phyloP scores from a whole-genome alignment of 305 asterid species.

The Solanum hybrid region DNA sequence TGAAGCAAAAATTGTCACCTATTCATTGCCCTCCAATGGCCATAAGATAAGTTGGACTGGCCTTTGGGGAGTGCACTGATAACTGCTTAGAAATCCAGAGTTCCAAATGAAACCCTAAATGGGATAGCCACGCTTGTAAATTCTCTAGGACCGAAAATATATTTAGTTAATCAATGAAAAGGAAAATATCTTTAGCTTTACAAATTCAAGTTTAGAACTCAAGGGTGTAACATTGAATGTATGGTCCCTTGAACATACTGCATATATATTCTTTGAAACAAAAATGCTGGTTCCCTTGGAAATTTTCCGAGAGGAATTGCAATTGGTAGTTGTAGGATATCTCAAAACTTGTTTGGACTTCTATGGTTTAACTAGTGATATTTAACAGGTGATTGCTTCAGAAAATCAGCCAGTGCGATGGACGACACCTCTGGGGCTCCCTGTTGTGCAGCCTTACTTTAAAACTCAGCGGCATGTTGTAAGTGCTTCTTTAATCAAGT shows the following conservation, averaged over 20 bases:
- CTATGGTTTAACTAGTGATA: slow-evolving; percentile 11
- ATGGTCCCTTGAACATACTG: neutral
- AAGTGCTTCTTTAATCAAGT: slow-evolving; percentile 22
- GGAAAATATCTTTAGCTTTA: neutral
- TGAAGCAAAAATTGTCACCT: neutral
- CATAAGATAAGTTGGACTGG: neutral
- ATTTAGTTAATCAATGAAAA: neutral
- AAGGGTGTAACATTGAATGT: neutral
- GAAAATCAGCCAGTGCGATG: slow-evolving; percentile 79
- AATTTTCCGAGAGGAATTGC: neutral
- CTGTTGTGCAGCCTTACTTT: slow-evolving; percentile 86
- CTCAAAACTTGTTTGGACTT: neutral
- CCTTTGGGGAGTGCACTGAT: neutral
- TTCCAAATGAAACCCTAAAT: neutral
- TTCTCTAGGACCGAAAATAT: neutral
- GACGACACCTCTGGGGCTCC: slow-evolving; percentile 95
- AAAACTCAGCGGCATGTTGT: slow-evolving; percentile 66
- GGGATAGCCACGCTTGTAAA: neutral
- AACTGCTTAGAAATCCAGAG: neutral
- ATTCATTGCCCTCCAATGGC: neutral
- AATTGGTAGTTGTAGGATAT: neutral
- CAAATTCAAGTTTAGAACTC: neutral
- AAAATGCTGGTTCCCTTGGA: neutral
- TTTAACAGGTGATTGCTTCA: slow-evolving; percentile 70
- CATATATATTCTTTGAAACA: neutral